These are phyloP conservation scores for Fusarium fujikuroi DNA, from an alignment of 2,329 filamentous ascomycete genomes.

Conservation along the genomic window DNA sequence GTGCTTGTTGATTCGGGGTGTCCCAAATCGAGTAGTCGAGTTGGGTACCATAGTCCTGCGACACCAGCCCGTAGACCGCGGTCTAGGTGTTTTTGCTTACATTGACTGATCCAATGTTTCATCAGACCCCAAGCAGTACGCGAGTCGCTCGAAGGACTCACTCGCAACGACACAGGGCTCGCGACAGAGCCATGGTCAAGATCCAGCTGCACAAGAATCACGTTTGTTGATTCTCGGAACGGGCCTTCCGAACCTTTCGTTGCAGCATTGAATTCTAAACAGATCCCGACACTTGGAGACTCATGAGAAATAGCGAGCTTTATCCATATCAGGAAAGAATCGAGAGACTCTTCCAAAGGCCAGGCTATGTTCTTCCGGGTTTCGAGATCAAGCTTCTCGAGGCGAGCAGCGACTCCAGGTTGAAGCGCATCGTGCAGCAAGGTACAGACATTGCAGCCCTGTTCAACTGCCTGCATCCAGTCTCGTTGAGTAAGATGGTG, in stretches of 20 bases:
- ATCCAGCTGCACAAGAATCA: no score
- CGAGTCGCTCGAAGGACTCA: accelerated
- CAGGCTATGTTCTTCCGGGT: accelerated
- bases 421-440: accelerated
- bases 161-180: background rate
- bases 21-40: background rate
- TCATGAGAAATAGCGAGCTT: no score
- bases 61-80: accelerated
- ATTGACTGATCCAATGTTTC: background rate
- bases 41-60: background rate
- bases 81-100: accelerated
- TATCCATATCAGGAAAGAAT: background rate
- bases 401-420: background rate
- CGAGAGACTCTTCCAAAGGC: background rate
- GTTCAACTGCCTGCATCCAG: background rate
- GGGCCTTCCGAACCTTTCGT: background rate
- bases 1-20: accelerated
- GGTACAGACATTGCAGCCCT: accelerated
- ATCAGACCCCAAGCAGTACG: background rate
- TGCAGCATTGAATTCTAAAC: background rate
- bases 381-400: background rate
- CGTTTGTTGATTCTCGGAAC: accelerated
- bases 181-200: background rate
- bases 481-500: background rate
- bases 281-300: background rate